Base-by-base conservation (phyloP, 805 yeast genomes). In the Candida railenensis region DNA sequence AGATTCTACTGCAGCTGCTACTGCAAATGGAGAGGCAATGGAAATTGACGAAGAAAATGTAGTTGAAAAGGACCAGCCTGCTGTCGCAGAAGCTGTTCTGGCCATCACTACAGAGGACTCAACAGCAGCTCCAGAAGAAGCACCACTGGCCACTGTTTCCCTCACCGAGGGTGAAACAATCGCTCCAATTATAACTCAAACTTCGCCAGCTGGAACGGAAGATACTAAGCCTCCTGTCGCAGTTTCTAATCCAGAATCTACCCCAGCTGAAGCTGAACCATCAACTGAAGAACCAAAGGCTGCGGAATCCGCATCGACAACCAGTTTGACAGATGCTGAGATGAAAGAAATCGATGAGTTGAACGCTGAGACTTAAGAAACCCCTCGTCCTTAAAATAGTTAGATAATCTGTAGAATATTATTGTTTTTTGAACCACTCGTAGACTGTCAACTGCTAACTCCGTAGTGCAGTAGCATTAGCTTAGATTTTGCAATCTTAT, bases 271-370 rank as follows among this genome's bases (percentile, higher is more conserved):
- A 11, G 18, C 28, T 9, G 41, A 25, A 25, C 9, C 18, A 4
- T 12, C 40, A 12, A n/a, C 15, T 12, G 16, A 16, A 14, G 36
- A 12, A 14, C 9, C 39, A 4, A 20, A 11, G 5, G 5, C 22
- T 8, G 12, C 21, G 4, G 39, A 12, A 8, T 12, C 39, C 4
- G 21, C 39, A 18, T 20, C 37, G 12, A 43, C 21, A n/a, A 40
- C 53, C 20, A 54, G 45, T 47, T 49, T 70, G 44, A 69, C 76
- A 2, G 72, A 62, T 18, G 70, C 62, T 25, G 76, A 71, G 51
- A 46, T 62, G 61, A 58, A 56, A 40, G 73, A 71, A 55, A 69
- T 71, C 30, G 63, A 67, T 33, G 63, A 62, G 36, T 60, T 71
- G 53, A 71, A 70, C 49, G 54, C 52, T 28, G 54, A 48, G 11